phyloP scores from a whole-genome alignment of 257 asterid genomes.

The Capsicum pubescens region DNA sequence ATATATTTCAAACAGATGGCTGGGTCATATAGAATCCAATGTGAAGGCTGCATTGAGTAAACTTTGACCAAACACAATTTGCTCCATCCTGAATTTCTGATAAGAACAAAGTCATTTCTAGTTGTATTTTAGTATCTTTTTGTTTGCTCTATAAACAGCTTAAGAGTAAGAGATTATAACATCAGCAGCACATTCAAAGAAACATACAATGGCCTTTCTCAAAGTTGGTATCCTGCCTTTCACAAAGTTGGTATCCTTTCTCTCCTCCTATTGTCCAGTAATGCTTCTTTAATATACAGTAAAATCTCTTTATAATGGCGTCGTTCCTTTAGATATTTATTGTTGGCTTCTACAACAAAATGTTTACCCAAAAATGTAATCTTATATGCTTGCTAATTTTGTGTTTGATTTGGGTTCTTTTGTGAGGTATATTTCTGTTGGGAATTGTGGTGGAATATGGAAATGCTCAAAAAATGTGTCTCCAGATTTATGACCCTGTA shows the following conservation, averaged over 20 bases:
- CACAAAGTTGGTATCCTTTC: not conserved
- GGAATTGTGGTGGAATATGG: not conserved
- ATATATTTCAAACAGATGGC: slow-evolving; percentile 6
- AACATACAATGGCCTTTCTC: not conserved
- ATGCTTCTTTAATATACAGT: not conserved
- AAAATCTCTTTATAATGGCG: not conserved
- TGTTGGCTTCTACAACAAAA: no score
- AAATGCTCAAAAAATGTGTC: not conserved
- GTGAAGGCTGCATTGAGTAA: slow-evolving; percentile 19
- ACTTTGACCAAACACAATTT: not conserved
- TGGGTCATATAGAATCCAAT: not conserved
- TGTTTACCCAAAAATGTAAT: no score
- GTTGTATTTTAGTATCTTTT: slow-evolving; percentile 6
- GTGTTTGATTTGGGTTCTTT: not conserved
- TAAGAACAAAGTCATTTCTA: not conserved
- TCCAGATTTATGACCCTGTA: not conserved
- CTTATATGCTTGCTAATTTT: not conserved
- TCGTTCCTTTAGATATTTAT: fast-evolving
- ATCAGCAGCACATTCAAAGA: not conserved
- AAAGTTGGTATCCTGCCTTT: no score
- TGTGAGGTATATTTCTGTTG: not conserved
- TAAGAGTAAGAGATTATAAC: not conserved
- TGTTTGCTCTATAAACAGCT: not conserved
- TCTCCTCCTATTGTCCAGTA: not conserved
- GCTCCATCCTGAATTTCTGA: not conserved